Evolutionary conservation across 805 yeast genomes (phyloP).

Genomic region (Zygosaccharomyces rouxii): DNA sequence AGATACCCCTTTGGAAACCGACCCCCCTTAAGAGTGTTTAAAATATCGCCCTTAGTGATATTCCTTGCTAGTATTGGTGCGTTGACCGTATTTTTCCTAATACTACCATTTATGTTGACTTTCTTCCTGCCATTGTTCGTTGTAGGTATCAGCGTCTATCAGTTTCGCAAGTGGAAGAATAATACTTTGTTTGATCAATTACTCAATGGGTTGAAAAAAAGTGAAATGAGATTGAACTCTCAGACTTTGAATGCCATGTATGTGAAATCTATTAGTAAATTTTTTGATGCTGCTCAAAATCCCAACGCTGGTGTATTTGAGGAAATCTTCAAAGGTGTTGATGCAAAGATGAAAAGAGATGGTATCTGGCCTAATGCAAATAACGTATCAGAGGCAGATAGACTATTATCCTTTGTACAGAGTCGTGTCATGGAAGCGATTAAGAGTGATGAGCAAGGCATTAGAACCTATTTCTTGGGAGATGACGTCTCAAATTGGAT

Average conservation of each 20-base stretch:
- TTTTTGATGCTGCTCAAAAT: constrained; percentile 2
- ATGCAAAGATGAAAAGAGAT: constrained; percentile 7
- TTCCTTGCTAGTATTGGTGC: constrained; percentile 17
- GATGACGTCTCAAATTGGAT: constrained; percentile 15
- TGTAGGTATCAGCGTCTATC: constrained; percentile 19
- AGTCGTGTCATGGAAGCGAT: constrained; percentile 25
- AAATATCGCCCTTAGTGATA: constrained; percentile 12
- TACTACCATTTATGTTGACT: constrained; percentile 19
- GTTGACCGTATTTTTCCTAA: constrained; percentile 12
- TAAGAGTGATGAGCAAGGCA: constrained; percentile 20
- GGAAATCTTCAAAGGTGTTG: constrained; percentile 9
- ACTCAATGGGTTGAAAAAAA: constrained; percentile 15
- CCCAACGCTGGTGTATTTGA: constrained; percentile 5
- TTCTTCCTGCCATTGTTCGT: constrained; percentile 25
- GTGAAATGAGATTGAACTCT: constrained; percentile 14
- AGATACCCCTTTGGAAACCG: constrained; percentile 5
- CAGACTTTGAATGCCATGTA: constrained; percentile 18
- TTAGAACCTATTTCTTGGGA: constrained; percentile 21
- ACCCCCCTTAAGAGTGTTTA: constrained; percentile 12
- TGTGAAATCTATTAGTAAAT: constrained; percentile 8
- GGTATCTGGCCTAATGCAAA: constrained; percentile 8
- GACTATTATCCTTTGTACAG: constrained; percentile 6
- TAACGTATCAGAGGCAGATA: constrained; percentile 8
- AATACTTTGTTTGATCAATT: constrained; percentile 16
- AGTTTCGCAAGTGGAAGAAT: constrained; percentile 25